These are phyloP conservation scores for Elongisporangium anandrum DNA, from an alignment of 352 stramenopile genomes.

Conservation along the genomic window DNA sequence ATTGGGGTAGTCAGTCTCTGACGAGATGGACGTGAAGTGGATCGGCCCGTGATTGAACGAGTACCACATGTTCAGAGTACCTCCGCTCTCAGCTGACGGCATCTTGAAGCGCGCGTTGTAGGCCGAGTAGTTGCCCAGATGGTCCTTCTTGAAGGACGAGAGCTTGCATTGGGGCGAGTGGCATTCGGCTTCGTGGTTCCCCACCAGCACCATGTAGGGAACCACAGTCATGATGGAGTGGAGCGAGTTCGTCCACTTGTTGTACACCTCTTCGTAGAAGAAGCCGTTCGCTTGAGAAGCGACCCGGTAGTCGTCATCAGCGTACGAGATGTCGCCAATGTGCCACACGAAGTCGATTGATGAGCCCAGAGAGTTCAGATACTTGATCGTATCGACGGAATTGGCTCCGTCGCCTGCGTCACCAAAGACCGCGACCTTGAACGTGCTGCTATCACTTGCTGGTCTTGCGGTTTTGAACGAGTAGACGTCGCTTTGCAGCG, in stretches of 20 bases:
- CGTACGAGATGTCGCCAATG: constrained; percentile 65
- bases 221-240: constrained; percentile 37
- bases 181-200: constrained; percentile 89
- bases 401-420: constrained; percentile 44
- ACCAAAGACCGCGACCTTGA: constrained; percentile 52
- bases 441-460: constrained; percentile 20
- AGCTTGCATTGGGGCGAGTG: constrained; percentile 60
- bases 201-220: constrained; percentile 82
- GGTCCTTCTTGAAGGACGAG: constrained; percentile 38
- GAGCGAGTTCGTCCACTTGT: constrained; percentile 78
- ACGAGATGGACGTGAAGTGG: constrained; percentile 83
- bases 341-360: constrained; percentile 64
- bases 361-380: constrained; percentile 29
- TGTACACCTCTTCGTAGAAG: constrained; percentile 87
- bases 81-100: constrained; percentile 58
- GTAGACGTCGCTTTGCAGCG: constrained; percentile 20
- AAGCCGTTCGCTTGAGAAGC: constrained; percentile 37
- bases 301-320: constrained; percentile 21
- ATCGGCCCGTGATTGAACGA: constrained; percentile 82
- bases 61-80: constrained; percentile 83
- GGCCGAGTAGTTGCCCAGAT: constrained; percentile 75
- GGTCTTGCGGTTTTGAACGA: constrained; percentile 32
- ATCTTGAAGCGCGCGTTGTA: constrained; percentile 87
- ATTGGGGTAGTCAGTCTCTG: constrained; percentile 68
- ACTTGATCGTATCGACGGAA: constrained; percentile 26